Conservation (phyloP, 2,329 filamentous ascomycete species). For the Aspergillus sp. region DNA sequence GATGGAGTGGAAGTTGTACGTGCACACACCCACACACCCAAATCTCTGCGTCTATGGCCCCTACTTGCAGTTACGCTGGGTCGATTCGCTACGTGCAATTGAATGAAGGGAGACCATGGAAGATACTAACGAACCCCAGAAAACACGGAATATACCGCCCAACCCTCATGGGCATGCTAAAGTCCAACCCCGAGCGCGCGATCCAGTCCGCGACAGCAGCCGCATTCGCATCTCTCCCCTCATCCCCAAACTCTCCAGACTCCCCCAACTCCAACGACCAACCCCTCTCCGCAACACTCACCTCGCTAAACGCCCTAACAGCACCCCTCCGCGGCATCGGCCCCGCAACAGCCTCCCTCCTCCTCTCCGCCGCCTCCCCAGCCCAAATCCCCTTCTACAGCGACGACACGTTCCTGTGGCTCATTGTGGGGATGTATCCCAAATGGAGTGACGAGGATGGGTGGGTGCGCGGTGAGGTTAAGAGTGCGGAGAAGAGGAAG, state of each 20-base stretch:
- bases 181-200: conserved; percentile 36
- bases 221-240: conserved; percentile 28
- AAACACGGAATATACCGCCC: conserved; percentile 48
- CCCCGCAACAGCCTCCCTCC: conserved; percentile 47
- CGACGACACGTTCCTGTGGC: conserved; percentile 49
- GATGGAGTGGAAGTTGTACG: conserved; percentile 53
- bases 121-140: conserved; percentile 24
- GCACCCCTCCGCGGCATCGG: conserved; percentile 46
- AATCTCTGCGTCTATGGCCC: neutral
- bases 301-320: conserved; percentile 39
- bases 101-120: no score
- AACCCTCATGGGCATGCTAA: conserved; percentile 45
- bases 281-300: conserved; percentile 29
- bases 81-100: no score
- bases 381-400: conserved; percentile 47
- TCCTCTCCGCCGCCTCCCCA: conserved; percentile 41
- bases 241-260: neutral
- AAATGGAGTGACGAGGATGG: conserved; percentile 5
- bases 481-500: conserved; percentile 10
- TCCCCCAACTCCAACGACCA: neutral
- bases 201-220: conserved; percentile 33
- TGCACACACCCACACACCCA: conserved; percentile 2
- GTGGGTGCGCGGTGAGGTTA: neutral
- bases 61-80: neutral
- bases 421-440: conserved; percentile 30